phyloP scores from a whole-genome alignment of 140 eudicot species.

The Ambrosia hybrid region DNA sequence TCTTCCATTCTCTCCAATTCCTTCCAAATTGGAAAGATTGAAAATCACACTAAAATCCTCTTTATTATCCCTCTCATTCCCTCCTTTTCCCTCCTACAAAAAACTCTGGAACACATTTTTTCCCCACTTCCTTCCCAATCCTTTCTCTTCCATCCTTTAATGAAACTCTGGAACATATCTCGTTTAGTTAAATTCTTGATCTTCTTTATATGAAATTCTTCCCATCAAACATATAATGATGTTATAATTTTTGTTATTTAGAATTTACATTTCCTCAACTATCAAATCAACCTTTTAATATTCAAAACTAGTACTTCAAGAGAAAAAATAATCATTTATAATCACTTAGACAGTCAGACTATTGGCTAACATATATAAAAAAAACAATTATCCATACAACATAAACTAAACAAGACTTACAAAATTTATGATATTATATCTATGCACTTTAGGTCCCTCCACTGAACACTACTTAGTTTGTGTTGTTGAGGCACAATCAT shows the following conservation, averaged over 20 bases:
- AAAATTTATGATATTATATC: background rate
- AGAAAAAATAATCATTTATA: too few relatives aligned
- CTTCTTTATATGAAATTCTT: background rate
- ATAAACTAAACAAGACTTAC: background rate
- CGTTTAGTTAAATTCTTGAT: background rate
- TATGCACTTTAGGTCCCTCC: slow-evolving; percentile 14
- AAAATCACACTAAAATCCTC: too few relatives aligned
- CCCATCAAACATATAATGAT: background rate
- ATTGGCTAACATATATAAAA: background rate
- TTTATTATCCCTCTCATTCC: too few relatives aligned
- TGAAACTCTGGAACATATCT: background rate
- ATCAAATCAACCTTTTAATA: background rate
- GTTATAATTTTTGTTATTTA: too few relatives aligned
- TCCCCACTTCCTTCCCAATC: too few relatives aligned
- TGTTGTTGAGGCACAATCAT: background rate
- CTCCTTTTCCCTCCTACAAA: too few relatives aligned
- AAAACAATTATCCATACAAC: background rate
- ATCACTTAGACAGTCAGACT: too few relatives aligned
- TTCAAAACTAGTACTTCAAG: too few relatives aligned
- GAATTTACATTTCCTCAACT: background rate
- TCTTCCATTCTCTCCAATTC: too few relatives aligned
- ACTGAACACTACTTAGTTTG: background rate
- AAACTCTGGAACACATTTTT: too few relatives aligned
- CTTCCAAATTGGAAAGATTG: too few relatives aligned
- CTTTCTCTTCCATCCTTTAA: too few relatives aligned